Evolutionary conservation across 2,329 filamentous ascomycete genomes (phyloP), one percentile per base, ranked within the genome.

Genomic region (Diaporthe sp.): DNA sequence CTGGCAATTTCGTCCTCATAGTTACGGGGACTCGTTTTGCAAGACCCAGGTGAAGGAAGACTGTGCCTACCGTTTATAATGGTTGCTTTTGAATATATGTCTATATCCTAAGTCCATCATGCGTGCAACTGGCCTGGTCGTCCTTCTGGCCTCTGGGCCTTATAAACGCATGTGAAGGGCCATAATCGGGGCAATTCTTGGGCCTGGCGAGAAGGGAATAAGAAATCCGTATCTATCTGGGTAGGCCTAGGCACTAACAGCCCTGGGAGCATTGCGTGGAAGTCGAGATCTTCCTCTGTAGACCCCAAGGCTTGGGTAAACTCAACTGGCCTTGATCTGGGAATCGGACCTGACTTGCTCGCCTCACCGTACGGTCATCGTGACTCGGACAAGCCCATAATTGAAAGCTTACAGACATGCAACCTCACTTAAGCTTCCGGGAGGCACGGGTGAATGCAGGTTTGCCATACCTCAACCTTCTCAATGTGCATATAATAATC

Each of bases 311-410:
- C 22, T 55, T 22, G 17, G 53, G 22, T 17, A 44, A 72, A 35
- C 17, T 56, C 30, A 35, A 55, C 12, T 10, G 27, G 13, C 51
- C 25, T 13, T 2, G 22, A 2, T n/a, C 19, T 17, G 4, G 39
- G 39, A n/a, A 32, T 15, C 15, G 39, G 42, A 35, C 42, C 19
- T 32, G 27, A 25, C 10, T 35, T 25, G 6, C 13, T 35, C 30
- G 44, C 61, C 44, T 66, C 22, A 15, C 22, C n/a, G 15, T 37
- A 39, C 44, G 22, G 30, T 2, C 4, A 25, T 32, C 63, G 30
- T 51, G 63, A 53, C 63, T 51, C 63, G 44, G 30, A 47, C 15
- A 13, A 44, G 32, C 63, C 63, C 61, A 50, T 66, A 25, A 35
- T 66, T 39, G 7, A 53, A 53, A 51, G 44, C 30, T 66, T 66